Evolutionary conservation across 2,329 filamentous ascomycete species (phyloP), one percentile per base, ranked within the genome.

Genomic region (Acrodontium crateriforme): DNA sequence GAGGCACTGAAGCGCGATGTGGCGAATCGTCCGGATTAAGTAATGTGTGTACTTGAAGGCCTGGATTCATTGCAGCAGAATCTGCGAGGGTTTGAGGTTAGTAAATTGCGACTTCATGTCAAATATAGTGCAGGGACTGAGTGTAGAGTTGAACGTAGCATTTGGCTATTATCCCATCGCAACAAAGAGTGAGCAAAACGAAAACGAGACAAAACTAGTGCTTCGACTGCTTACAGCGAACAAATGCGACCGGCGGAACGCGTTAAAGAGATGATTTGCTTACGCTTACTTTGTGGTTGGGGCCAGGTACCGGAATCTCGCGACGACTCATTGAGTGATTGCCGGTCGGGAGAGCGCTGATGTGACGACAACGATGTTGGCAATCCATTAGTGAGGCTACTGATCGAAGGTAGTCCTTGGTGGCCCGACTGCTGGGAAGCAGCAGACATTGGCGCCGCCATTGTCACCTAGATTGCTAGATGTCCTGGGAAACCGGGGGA

Each of bases 11-110:
- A 27, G 41, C 40, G 13, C 60, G 54, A 11, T 57, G 55, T 16
- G 61, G 60, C 16, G 60, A 62, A 27, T 65, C 60, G 33, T 65
- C 62, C 6, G 58, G 55, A 28, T 65, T 65, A 32, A 65, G 50
- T 12, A 65, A 54, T 2, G 60, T 63, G 24, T 60, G 58, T 9
- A 65, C 51, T 32, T 64, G 60, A n/a, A 65, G 47, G 17, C 59
- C 59, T 48, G 56, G 55, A 30, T 45, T 55, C 45, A 57, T 62
- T 20, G 57, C 40, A n/a, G n/a, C n/a, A n/a, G n/a, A n/a, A n/a
- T n/a, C n/a, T n/a, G n/a, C n/a, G n/a, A n/a, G n/a, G n/a, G n/a
- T n/a, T n/a, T n/a, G n/a, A n/a, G n/a, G n/a, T n/a, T n/a, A n/a
- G n/a, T n/a, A n/a, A n/a, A n/a, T n/a, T n/a, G n/a, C n/a, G n/a